Conservation (phyloP, 1,284 basidiomycete species). For the Inonotus hispidus region DNA sequence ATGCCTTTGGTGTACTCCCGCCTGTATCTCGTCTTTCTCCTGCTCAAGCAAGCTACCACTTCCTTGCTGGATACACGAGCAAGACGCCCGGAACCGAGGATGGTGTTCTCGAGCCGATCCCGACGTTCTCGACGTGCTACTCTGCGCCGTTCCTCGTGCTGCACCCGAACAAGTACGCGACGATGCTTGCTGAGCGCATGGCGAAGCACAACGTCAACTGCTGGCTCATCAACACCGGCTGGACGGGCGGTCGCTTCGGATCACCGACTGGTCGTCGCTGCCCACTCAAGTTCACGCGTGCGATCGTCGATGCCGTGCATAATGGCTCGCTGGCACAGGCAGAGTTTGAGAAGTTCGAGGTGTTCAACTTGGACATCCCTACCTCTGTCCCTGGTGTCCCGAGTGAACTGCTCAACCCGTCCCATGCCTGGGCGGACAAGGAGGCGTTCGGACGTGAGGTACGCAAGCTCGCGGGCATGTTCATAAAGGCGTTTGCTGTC, state of each 20-base stretch:
- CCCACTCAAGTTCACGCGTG: constrained; percentile 92
- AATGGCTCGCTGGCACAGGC: constrained; percentile 85
- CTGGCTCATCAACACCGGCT: constrained; percentile 99
- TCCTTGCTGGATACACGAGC: constrained; percentile 92
- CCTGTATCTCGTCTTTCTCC: constrained; percentile 92
- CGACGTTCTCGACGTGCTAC: constrained; percentile 99
- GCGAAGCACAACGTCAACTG: constrained; percentile 86
- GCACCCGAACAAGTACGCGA: constrained; percentile 91
- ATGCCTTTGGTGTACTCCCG: constrained; percentile 97
- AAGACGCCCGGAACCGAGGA: constrained; percentile 98
- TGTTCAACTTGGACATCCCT: constrained; percentile 81
- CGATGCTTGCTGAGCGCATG: constrained; percentile 98
- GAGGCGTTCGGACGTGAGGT: constrained; percentile 84
- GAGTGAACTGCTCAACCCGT: constrained; percentile 83
- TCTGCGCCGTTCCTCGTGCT: constrained; percentile 98
- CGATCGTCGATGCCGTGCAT: constrained; percentile 97
- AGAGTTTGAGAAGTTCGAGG: constrained; percentile 80
- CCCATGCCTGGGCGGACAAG: constrained; percentile 80
- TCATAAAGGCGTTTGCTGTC: constrained; percentile 85
- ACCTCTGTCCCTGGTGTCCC: constrained; percentile 80
- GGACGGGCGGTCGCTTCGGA: constrained; percentile 95
- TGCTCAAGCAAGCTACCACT: constrained; percentile 97
- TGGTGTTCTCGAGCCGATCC: constrained; percentile 95
- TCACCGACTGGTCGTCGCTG: constrained; percentile 72
- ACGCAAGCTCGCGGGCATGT: constrained; percentile 86